These are phyloP conservation scores for Zygosaccharomyces pseudobailii DNA, from an alignment of 1,139 yeast genomes.

Conservation along the genomic window DNA sequence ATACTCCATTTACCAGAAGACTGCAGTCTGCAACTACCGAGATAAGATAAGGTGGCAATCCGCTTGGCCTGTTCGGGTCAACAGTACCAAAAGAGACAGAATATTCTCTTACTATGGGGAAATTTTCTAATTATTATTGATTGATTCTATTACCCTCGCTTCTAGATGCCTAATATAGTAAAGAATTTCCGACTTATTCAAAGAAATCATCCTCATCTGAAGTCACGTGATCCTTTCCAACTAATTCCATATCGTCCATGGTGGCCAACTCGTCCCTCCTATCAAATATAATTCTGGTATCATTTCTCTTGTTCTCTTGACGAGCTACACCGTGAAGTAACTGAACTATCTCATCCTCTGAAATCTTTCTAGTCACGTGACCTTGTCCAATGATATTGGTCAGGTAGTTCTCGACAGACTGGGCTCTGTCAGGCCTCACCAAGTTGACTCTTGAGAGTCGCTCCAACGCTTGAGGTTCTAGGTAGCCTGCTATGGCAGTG, in stretches of 20 bases:
- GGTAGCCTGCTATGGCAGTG: slow-evolving; percentile 53
- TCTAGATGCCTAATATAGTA: slow-evolving; percentile 1
- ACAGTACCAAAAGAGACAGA: neutral
- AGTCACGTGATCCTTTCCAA: slow-evolving; percentile 24
- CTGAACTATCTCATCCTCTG: slow-evolving; percentile 76
- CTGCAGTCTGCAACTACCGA: neutral
- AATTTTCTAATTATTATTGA: neutral
- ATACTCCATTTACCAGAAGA: neutral
- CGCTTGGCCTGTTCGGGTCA: neutral
- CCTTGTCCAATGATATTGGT: slow-evolving; percentile 75
- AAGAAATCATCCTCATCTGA: slow-evolving; percentile 41
- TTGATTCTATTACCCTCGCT: slow-evolving; percentile 1
- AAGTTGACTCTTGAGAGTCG: slow-evolving; percentile 80
- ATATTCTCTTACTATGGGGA: neutral
- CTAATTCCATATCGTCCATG: neutral
- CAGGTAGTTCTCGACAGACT: slow-evolving; percentile 80
- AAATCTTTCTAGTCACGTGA: slow-evolving; percentile 63
- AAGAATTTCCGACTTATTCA: slow-evolving; percentile 26
- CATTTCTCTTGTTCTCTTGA: slow-evolving; percentile 60
- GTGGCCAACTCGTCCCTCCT: slow-evolving; percentile 35
- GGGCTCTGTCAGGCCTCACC: slow-evolving; percentile 88
- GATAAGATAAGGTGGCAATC: neutral
- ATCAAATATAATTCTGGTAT: slow-evolving; percentile 56
- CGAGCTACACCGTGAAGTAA: slow-evolving; percentile 78
- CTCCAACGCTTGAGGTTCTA: slow-evolving; percentile 82